phyloP scores from a whole-genome alignment of 176 grass and related monocot species.

The Cenchrus purpureus region DNA sequence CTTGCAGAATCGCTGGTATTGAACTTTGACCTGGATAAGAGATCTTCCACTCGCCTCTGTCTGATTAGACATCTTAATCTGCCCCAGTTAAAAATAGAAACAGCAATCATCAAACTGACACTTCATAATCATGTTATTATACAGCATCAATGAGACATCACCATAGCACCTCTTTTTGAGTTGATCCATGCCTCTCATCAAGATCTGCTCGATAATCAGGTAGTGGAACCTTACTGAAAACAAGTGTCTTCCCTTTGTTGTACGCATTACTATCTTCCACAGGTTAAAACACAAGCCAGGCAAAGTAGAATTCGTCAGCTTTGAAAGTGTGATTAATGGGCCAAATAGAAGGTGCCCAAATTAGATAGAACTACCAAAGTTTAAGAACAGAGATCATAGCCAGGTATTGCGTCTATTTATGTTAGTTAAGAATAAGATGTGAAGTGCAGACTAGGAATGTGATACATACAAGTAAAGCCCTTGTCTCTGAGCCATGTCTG shows the following conservation, averaged over 20 bases:
- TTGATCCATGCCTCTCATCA: slow-evolving; percentile 92
- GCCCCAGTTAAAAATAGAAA: slow-evolving; percentile 46
- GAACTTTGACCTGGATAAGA: slow-evolving; percentile 67
- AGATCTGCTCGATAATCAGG: slow-evolving; percentile 98
- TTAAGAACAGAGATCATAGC: slow-evolving; percentile 6
- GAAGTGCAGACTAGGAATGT: slow-evolving; percentile 21
- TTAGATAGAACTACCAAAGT: slow-evolving; percentile 9
- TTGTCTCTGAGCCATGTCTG: slow-evolving; percentile 78
- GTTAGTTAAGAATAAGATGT: slow-evolving; percentile 16
- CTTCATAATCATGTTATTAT: background rate
- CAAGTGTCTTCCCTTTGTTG: slow-evolving; percentile 88
- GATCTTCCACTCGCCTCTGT: slow-evolving; percentile 85
- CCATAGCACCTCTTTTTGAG: slow-evolving; percentile 78
- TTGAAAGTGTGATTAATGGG: slow-evolving; percentile 23
- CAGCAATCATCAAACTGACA: slow-evolving; percentile 34
- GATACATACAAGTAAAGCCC: slow-evolving; percentile 89
- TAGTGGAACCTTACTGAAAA: slow-evolving; percentile 93
- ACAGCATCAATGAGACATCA: slow-evolving; percentile 33
- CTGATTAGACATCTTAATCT: slow-evolving; percentile 98
- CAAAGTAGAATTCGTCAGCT: slow-evolving; percentile 44
- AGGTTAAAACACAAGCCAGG: slow-evolving; percentile 48
- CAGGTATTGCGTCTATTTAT: slow-evolving; percentile 32
- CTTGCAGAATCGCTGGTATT: slow-evolving; percentile 55
- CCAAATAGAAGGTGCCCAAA: background rate
- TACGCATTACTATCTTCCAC: slow-evolving; percentile 84